phyloP scores from a whole-genome alignment of 768 basidiomycete genomes.

The button mushroom (Agaricus bisporus) region DNA sequence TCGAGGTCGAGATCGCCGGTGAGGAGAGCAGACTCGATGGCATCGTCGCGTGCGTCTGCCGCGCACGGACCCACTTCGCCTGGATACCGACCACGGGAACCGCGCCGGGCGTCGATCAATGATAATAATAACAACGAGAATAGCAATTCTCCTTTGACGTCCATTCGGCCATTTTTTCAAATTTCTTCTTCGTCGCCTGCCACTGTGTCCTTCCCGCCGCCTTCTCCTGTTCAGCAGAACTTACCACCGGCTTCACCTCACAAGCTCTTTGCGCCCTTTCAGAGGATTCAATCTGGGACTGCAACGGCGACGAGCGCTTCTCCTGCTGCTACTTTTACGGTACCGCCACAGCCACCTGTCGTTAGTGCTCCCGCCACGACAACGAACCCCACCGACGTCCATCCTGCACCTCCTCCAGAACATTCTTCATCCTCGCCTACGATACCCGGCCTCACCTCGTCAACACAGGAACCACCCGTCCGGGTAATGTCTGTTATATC shows the following conservation, averaged over 20 bases:
- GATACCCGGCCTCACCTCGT: neutral
- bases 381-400: neutral
- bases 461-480: neutral
- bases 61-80: neutral
- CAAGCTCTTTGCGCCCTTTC: neutral
- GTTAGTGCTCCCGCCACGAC: neutral
- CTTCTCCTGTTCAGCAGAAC: too few relatives aligned
- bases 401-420: neutral
- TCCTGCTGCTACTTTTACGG: neutral
- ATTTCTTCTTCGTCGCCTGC: too few relatives aligned
- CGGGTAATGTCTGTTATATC: too few relatives aligned
- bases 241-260: too few relatives aligned
- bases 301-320: neutral
- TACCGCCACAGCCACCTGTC: neutral
- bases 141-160: neutral
- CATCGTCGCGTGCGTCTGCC: slow-evolving; percentile 1
- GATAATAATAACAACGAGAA: too few relatives aligned
- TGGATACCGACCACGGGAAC: too few relatives aligned
- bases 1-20: neutral
- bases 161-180: too few relatives aligned
- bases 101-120: too few relatives aligned
- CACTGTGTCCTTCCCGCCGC: too few relatives aligned
- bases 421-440: neutral
- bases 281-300: neutral
- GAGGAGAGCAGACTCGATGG: neutral